Evolutionary conservation across 495 filamentous ascomycete species (phyloP).

Genomic region (Lentithecium fluviatile): DNA sequence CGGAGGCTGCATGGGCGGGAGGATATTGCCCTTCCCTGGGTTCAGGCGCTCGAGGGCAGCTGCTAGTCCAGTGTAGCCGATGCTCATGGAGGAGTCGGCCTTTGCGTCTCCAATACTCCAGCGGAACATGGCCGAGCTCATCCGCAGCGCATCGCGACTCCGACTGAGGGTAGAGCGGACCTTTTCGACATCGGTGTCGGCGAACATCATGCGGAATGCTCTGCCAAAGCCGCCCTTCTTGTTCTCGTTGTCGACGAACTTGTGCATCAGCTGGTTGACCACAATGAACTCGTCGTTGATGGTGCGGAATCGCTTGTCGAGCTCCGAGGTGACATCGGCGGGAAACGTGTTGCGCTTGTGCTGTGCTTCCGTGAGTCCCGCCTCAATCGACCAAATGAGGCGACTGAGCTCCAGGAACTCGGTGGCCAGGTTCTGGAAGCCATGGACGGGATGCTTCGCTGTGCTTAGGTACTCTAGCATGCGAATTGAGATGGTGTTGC

Average conservation of each 20-base stretch:
- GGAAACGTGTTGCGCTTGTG: constrained; percentile 45
- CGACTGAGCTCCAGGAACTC: constrained; percentile 55
- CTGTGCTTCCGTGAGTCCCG: constrained; percentile 49
- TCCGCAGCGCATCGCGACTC: constrained; percentile 44
- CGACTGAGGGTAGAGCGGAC: constrained; percentile 42
- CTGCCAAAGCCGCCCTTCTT: constrained; percentile 50
- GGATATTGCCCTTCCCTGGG: constrained; percentile 25
- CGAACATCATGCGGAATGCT: constrained; percentile 52
- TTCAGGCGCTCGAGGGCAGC: constrained; percentile 48
- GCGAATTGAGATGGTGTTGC: constrained; percentile 55
- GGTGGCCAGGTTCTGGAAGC: constrained; percentile 51
- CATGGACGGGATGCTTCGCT: constrained; percentile 45
- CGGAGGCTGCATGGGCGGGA: constrained; percentile 17
- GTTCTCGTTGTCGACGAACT: constrained; percentile 50
- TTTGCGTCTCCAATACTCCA: constrained; percentile 48
- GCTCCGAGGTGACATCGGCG: constrained; percentile 49
- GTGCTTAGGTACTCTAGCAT: constrained; percentile 58
- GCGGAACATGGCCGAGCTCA: constrained; percentile 49
- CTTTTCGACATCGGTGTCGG: constrained; percentile 48
- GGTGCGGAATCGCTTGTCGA: constrained; percentile 52
- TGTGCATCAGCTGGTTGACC: constrained; percentile 51
- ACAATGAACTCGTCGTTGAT: constrained; percentile 50
- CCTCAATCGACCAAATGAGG: constrained; percentile 53
- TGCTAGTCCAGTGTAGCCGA: constrained; percentile 51
- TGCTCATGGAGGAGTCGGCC: constrained; percentile 46